Conservation (phyloP, 176 grass and related monocot species). For the Aechmea fasciata region DNA sequence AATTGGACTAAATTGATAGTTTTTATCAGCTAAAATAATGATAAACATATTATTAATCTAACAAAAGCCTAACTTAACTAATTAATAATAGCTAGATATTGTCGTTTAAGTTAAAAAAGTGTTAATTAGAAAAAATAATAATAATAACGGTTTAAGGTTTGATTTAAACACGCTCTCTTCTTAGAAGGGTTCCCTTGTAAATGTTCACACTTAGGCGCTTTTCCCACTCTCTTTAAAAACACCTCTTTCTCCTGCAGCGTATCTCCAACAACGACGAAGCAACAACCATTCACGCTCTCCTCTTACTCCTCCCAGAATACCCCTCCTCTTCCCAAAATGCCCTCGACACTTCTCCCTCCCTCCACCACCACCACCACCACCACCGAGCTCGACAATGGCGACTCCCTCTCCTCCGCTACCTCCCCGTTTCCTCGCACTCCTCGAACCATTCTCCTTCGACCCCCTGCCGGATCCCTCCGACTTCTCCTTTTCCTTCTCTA, state of each 20-base stretch:
- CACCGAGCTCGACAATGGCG: background rate
- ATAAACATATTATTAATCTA: too few species aligned
- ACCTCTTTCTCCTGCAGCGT: background rate
- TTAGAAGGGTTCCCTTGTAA: too few species aligned
- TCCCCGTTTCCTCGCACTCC: background rate
- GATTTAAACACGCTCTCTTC: too few species aligned
- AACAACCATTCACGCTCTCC: background rate
- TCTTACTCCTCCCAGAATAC: background rate
- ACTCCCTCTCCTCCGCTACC: background rate
- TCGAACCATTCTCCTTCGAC: background rate
- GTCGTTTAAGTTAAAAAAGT: too few species aligned
- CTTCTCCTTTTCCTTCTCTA: constrained; percentile 4
- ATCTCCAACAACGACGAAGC: background rate
- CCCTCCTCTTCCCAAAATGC: background rate
- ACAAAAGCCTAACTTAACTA: too few species aligned
- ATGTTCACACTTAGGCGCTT: background rate
- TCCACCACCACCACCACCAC: background rate
- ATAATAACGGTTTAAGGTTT: too few species aligned
- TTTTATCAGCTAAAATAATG: too few species aligned
- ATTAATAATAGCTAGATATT: too few species aligned
- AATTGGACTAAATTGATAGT: too few species aligned
- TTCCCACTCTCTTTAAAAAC: background rate
- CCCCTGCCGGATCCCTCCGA: background rate
- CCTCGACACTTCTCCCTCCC: background rate
- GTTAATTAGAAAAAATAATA: too few species aligned